Evolutionary conservation across 768 basidiomycete species (phyloP), one percentile per base, ranked within the genome.

Genomic region (Tulasnella sp.): DNA sequence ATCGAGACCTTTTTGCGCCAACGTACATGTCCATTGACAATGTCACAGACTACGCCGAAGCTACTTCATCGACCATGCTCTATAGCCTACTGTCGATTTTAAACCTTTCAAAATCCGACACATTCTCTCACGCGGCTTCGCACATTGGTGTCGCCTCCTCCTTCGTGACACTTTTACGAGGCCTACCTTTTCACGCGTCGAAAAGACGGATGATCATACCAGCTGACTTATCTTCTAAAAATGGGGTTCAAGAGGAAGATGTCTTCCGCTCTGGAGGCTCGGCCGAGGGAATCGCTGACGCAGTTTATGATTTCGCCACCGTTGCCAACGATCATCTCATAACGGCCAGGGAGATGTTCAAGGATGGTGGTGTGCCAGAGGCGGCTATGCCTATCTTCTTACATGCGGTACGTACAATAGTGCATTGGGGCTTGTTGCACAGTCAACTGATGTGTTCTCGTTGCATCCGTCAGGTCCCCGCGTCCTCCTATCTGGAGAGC

Each of bases 291-390:
- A 74, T 92, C 15, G 81, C 81, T 51, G 84, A 88, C 61, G 88
- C 89, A 0, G 85, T 88, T 27, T 93, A 80, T 67, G 87, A 90
- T 66, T 83, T 91, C 70, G 89, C 90, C 32, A 83, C 82, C 8
- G 68, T 84, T 23, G 89, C 86, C 27, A 85, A 89, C 70, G 87
- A 90, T 70, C 82, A 92, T 69, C 69, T 93, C 64, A 71, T 79
- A 60, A 86, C 86, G 2, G 87, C 88, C 17, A 79, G 86, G 17
- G 76, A 79, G 54, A 82, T 84, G 80, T 78, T 85, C 65, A 76
- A 78, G 62, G 74, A 78, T 44, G 75, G 75, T 44, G 74, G 68
- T 19, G 78, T 85, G 49, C 84, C 84, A 8, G 65, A 56, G 23
- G 73, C 70, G 59, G 87, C 79, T 27, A 77, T 86, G 76, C 83